Evolutionary conservation across 2,329 filamentous ascomycete genomes (phyloP).

Genomic region (Dactylellina drechsleri): DNA sequence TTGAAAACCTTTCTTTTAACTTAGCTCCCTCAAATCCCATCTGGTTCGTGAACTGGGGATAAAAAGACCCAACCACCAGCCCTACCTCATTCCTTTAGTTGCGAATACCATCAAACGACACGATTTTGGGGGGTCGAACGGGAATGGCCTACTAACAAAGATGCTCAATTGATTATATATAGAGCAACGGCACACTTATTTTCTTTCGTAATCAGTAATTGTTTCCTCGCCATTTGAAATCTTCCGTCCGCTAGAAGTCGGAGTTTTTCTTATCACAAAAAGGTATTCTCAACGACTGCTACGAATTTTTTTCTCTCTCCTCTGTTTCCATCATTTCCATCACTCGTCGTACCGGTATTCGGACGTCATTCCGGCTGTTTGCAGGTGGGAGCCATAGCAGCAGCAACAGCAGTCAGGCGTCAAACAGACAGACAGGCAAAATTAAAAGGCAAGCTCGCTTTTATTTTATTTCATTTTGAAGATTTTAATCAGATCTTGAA

Average conservation of each 20-base stretch:
- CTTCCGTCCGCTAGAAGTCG: constrained; percentile 6
- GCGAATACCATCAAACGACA: constrained; percentile 11
- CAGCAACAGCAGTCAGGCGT: not conserved
- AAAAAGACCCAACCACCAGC: constrained; percentile 14
- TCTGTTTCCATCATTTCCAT: not conserved
- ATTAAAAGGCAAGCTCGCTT: constrained; percentile 10
- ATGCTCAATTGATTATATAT: constrained; percentile 48
- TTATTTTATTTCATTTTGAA: not conserved
- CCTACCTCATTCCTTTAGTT: no score
- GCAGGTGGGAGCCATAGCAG: not conserved
- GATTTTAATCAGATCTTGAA: not conserved
- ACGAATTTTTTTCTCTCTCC: constrained; percentile 8
- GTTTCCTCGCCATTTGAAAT: constrained; percentile 21
- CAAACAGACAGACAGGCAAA: not conserved
- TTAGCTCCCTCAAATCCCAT: constrained; percentile 13
- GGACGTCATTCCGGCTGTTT: constrained; percentile 7
- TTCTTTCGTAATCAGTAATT: constrained; percentile 35
- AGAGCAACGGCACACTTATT: constrained; percentile 22
- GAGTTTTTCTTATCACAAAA: not conserved
- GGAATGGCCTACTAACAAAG: constrained; percentile 42
- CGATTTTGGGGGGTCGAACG: constrained; percentile 23
- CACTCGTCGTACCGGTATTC: not conserved
- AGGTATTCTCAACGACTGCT: constrained; percentile 11
- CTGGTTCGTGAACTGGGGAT: constrained; percentile 15
- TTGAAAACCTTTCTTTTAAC: constrained; percentile 10